Evolutionary conservation across 140 eudicot genomes (phyloP).

Genomic region (Flaveria floridana): DNA sequence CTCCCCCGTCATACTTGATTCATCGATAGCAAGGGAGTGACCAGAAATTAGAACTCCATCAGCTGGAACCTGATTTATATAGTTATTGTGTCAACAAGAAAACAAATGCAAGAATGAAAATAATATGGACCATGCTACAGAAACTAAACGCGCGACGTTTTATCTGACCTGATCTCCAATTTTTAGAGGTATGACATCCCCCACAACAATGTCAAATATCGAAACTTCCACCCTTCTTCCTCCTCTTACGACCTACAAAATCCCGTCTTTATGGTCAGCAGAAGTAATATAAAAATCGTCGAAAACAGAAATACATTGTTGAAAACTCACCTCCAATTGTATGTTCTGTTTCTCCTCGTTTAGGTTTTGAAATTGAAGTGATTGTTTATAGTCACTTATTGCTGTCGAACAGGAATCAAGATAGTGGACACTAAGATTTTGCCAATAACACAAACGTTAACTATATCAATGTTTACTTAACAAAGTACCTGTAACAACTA

Average conservation of each 20-base stretch:
- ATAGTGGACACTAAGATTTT: background rate
- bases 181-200: constrained; percentile 87
- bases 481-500: constrained; percentile 73
- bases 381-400: constrained; percentile 81
- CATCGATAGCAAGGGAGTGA: constrained; percentile 91
- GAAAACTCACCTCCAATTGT: constrained; percentile 71
- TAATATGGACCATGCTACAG: background rate
- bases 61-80: constrained; percentile 72
- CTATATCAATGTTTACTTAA: background rate
- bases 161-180: constrained; percentile 86
- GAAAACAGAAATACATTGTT: background rate
- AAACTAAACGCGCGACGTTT: background rate
- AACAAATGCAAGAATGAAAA: constrained; percentile 25
- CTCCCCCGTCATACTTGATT: constrained; percentile 99
- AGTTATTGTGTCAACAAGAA: constrained; percentile 11
- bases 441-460: background rate
- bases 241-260: constrained; percentile 65
- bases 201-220: constrained; percentile 90
- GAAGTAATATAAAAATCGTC: background rate
- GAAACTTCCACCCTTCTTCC: constrained; percentile 74
- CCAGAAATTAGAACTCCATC: constrained; percentile 83
- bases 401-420: constrained; percentile 52
- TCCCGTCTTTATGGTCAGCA: constrained; percentile 9
- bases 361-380: constrained; percentile 82
- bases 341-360: constrained; percentile 96